phyloP scores from a whole-genome alignment of 83 land plant species.

The Isoetes engelmannii region DNA sequence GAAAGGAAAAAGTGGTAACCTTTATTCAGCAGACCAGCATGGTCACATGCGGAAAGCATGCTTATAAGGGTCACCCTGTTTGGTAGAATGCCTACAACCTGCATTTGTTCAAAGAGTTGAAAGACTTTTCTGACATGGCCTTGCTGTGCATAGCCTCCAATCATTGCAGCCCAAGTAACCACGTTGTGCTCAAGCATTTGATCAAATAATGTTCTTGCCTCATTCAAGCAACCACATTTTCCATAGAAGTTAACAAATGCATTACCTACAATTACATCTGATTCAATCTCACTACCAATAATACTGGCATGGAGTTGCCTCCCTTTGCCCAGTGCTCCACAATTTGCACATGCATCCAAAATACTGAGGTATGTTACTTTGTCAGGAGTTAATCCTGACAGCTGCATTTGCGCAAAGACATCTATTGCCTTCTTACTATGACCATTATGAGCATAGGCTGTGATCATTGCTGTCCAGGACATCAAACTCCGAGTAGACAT shows the following conservation, averaged over 20 bases:
- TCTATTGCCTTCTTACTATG: conserved; percentile 12
- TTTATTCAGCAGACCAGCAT: conserved; percentile 49
- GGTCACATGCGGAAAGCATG: no score
- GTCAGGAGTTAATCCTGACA: conserved; percentile 6
- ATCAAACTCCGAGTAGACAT: background rate
- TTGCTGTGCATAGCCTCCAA: conserved; percentile 40
- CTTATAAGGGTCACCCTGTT: no score
- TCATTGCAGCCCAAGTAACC: conserved; percentile 9
- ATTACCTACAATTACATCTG: conserved; percentile 8
- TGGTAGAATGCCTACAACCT: conserved; percentile 18
- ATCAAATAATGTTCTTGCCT: background rate
- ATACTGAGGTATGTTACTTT: conserved; percentile 1
- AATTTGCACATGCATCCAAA: conserved; percentile 13
- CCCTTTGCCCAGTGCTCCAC: background rate
- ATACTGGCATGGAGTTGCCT: background rate
- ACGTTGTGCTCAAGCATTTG: conserved; percentile 8
- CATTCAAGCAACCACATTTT: conserved; percentile 13
- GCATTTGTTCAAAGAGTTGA: conserved; percentile 27
- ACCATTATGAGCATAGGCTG: conserved; percentile 14
- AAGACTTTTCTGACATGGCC: conserved; percentile 42
- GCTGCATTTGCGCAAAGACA: conserved; percentile 7
- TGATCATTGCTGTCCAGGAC: conserved; percentile 17
- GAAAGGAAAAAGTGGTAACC: conserved; percentile 34
- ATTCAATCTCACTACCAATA: background rate
- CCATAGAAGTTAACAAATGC: conserved; percentile 16